phyloP scores from a whole-genome alignment of 1,284 basidiomycete species.

The Mrakiaceae sp. region DNA sequence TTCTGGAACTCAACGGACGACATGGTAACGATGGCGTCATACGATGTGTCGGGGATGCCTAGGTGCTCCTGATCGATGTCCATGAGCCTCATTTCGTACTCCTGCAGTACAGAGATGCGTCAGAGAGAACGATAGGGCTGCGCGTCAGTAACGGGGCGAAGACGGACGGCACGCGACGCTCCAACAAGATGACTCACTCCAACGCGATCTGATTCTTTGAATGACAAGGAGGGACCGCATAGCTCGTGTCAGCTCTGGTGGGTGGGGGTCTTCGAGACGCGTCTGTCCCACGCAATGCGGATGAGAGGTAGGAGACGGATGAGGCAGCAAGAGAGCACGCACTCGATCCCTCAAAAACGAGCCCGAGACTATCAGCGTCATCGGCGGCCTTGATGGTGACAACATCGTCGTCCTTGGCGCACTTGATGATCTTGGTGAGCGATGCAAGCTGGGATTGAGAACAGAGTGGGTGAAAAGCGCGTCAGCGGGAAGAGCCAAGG shows the following conservation, averaged over 20 bases:
- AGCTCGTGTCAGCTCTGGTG: neutral
- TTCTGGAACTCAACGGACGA: conserved; percentile 76
- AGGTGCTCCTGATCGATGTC: conserved; percentile 95
- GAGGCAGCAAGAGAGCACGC: conserved; percentile 26
- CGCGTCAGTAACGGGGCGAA: no score
- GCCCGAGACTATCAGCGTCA: conserved; percentile 77
- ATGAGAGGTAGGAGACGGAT: neutral
- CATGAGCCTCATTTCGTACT: conserved; percentile 99
- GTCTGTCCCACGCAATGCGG: neutral
- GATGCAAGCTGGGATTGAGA: conserved; percentile 47
- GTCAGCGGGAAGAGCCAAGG: no score
- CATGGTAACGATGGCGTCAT: conserved; percentile 88
- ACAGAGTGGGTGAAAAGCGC: neutral
- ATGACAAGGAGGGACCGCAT: neutral
- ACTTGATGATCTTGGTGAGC: conserved; percentile 92
- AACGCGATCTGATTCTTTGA: conserved; percentile 64
- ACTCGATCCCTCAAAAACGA: conserved; percentile 89
- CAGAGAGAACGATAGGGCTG: no score
- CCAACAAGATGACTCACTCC: conserved; percentile 35
- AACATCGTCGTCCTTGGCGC: conserved; percentile 91
- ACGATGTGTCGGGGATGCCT: conserved; percentile 96
- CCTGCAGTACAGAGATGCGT: conserved; percentile 26
- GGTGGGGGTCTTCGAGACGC: no score
- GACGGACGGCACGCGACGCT: no score
- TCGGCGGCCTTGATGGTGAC: conserved; percentile 87